A percentile compares a stretch with the other conserved stretches of the same genome.
Evolutionary conservation across 164 flowering plant genomes (phyloP).

Genomic region (Vitis riparia): DNA sequence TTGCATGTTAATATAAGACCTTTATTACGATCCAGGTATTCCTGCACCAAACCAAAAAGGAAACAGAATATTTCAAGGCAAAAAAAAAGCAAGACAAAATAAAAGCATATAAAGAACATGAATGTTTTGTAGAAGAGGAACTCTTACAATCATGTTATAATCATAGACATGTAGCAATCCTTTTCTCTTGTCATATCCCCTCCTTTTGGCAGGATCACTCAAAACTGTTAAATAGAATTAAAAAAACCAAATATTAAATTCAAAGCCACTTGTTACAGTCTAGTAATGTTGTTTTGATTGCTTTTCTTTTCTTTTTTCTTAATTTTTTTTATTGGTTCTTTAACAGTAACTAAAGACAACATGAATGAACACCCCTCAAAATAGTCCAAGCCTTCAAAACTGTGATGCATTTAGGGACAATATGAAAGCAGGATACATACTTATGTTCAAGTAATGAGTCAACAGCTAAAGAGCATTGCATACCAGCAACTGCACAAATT

Average conservation of each 20-base stretch:
- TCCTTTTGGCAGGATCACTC: constrained; percentile 73
- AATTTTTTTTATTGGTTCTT: no score
- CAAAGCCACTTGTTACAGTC: neutral
- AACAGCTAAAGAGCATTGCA: no score
- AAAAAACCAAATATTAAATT: neutral
- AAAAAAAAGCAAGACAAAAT: neutral
- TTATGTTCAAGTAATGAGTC: no score
- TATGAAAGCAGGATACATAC: no score
- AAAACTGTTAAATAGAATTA: constrained; percentile 49
- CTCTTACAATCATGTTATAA: constrained; percentile 54
- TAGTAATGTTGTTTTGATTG: no score
- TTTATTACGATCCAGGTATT: constrained; percentile 74
- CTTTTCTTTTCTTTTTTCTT: no score
- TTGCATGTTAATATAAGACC: constrained; percentile 93
- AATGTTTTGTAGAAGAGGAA: constrained; percentile 1
- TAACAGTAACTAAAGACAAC: no score
- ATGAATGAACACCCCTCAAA: no score
- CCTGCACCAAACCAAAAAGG: constrained; percentile 45
- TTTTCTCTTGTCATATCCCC: constrained; percentile 65
- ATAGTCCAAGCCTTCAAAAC: no score
- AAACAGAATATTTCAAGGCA: neutral
- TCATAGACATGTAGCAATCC: constrained; percentile 57
- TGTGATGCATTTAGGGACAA: no score
- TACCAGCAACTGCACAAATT: no score
- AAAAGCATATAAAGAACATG: neutral